Evolutionary conservation across 768 basidiomycete species (phyloP), one percentile per base, ranked within the genome.

Genomic region (Psilocybe subaeruginosa): DNA sequence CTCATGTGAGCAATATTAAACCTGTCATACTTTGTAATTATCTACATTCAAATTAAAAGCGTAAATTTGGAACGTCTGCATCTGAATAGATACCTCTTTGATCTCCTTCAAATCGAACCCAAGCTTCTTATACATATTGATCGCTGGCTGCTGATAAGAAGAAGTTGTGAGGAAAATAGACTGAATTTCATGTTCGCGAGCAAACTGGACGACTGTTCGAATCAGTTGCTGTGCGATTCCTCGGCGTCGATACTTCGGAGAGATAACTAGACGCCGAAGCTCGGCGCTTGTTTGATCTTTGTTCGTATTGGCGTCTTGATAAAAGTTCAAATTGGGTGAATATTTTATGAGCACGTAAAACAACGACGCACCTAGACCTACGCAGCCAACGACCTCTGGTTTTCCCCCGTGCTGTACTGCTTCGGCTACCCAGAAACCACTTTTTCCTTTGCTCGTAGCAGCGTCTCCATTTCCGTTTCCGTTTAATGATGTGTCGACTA

Each of bases 61-160:
- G 35, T 59, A 52, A 4, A 59, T 53, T 11, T 14, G 2, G 27
- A 49, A 17, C 12, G 39, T 60, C 4, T 60, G 51, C 27, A 54
- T 54, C 19, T 39, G 8, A 31, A 59, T 16, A 14, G 50, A 46
- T 1, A 46, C 19, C 19, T 53, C 45, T 4, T 39, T 27, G 7
- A 54, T 47, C 23, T 43, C 29, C 14, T 56, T 52, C 17, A 59
- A 27, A 8, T 23, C 17, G 35, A 53, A 70, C 3, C 69, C 69
- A 5, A 68, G 30, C 39, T 64, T 66, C 48, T 66, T 47, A 45
- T 70, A 70, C 54, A 66, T 54, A 9, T 19, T 29, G 6, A 70
- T 52, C 1, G 69, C 69, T 3, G 56, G 47, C 3, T 31, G 12
- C 52, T 70, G 67, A 14, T 58, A 68, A 4, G 54, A 58, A 6